Percentiles rank a stretch among this genome's conserved stretches.
These are phyloP conservation scores for Candida khao-thaluensis DNA, from an alignment of 805 yeast genomes.

Conservation along the genomic window DNA sequence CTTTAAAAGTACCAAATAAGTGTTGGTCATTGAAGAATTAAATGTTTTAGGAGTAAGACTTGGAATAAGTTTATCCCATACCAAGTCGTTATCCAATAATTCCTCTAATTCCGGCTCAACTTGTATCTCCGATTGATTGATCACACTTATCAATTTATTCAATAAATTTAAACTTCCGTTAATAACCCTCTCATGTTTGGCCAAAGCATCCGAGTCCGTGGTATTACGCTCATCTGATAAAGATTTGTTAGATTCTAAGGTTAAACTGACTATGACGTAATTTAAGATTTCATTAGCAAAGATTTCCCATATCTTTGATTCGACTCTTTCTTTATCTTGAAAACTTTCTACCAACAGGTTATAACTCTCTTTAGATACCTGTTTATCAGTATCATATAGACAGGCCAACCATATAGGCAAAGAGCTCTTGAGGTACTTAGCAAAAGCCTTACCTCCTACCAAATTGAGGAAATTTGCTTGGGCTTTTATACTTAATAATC, in stretches of 20 bases:
- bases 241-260: conserved; percentile 58
- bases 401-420: conserved; percentile 77
- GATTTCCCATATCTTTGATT: conserved; percentile 54
- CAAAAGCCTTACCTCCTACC: conserved; percentile 54
- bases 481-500: conserved; percentile 60
- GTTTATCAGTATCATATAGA: conserved; percentile 63
- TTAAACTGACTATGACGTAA: conserved; percentile 51
- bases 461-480: conserved; percentile 50
- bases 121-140: conserved; percentile 14
- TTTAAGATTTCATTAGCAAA: conserved; percentile 57
- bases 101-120: conserved; percentile 19
- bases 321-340: conserved; percentile 49
- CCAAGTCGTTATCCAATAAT: conserved; percentile 25
- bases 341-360: conserved; percentile 54
- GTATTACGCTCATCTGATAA: conserved; percentile 74
- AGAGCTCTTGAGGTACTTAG: conserved; percentile 67
- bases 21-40: conserved; percentile 32
- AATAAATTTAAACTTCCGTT: conserved; percentile 51
- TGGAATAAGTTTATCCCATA: conserved; percentile 35
- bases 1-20: conserved; percentile 24
- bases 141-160: conserved; percentile 28
- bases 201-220: conserved; percentile 60
- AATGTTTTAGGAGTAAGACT: conserved; percentile 24
- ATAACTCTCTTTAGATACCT: conserved; percentile 52
- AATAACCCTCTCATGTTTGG: conserved; percentile 61